Conservation (phyloP, 2,329 filamentous ascomycete species). For the Beauveria sp. region DNA sequence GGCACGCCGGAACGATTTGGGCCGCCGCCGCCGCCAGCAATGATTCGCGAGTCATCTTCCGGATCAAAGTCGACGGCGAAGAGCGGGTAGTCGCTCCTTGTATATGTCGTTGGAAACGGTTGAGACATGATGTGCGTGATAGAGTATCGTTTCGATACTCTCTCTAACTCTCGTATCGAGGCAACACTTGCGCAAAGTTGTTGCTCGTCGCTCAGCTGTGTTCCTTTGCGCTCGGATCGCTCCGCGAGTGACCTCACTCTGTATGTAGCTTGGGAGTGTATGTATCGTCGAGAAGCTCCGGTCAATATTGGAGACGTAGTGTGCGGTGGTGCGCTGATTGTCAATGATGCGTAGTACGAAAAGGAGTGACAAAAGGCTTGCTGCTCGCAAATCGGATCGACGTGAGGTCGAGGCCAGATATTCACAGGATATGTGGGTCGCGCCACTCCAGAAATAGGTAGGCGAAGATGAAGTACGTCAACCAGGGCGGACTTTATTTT, state of each 20-base stretch:
- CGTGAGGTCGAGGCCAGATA: constrained; percentile 8
- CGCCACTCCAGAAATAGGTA: not conserved
- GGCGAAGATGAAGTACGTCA: too few species aligned
- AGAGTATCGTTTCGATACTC: not conserved
- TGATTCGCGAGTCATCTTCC: constrained; percentile 63
- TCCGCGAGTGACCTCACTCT: not conserved
- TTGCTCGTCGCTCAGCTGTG: not conserved
- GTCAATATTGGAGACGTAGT: too few species aligned
- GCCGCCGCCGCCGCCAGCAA: constrained; percentile 84
- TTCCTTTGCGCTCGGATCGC: not conserved
- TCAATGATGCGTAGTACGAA: not conserved
- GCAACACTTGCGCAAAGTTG: not conserved
- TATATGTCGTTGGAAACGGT: constrained; percentile 46
- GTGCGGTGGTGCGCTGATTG: not conserved
- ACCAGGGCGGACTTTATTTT: too few species aligned
- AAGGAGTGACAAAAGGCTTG: not conserved
- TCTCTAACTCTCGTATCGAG: not conserved
- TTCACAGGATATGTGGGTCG: constrained; percentile 10
- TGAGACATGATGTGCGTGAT: constrained; percentile 25
- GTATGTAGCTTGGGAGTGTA: not conserved
- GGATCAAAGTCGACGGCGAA: constrained; percentile 87
- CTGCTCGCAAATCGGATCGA: not conserved
- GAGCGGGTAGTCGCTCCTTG: constrained; percentile 72
- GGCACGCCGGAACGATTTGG: constrained; percentile 72
- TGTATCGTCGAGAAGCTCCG: not conserved